Base-by-base conservation (phyloP, 2,329 filamentous ascomycete genomes). In the Aspergillus intermedius region DNA sequence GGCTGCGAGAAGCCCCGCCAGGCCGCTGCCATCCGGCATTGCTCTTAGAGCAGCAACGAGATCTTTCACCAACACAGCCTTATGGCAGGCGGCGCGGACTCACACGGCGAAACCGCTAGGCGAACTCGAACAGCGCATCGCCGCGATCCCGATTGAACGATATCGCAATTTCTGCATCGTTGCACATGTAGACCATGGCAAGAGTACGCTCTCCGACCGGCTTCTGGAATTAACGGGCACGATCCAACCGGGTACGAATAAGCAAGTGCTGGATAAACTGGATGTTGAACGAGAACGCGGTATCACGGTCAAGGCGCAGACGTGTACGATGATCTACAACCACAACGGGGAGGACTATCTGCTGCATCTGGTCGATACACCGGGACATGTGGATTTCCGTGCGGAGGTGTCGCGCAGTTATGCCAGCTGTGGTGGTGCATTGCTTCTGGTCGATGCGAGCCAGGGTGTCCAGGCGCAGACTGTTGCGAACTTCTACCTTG, bases 241-340 rank as follows among this genome's bases (percentile, higher is more conserved):
- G 5, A 97, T 98, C 55, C 75, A 87, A 59, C 80, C 87, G 0
- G 90, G 89, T 50, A 78, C 79, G 44, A 95, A 96, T 68, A 95
- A 95, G 73, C 93, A 98, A 76, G 88, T 97, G 54, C 76, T 98
- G 55, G 93, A 98, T 72, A 96, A 95, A 68, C 81, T 98, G 32
- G 93, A 98, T 66, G 93, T 98, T 48, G 93, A 98, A 73, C 80
- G 93, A 45, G 90, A 97, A 71, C 82, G 93, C 35, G 93, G 93
- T 53, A 98, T 98, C 67, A 98, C 93, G 0, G 93, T 98, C 67
- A 98, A 98, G 75, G 93, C 93, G 48, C 93, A 98, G 75, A 97
- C 93, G 49, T 97, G 93, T 71, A 93, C 86, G 48, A 98, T 98
- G 93, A 80, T 98, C 46, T 95, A 96, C 75, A 89, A 86, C 23